Base-by-base conservation (phyloP, 495 filamentous ascomycete species). In the Elaphomyces granulatus region DNA sequence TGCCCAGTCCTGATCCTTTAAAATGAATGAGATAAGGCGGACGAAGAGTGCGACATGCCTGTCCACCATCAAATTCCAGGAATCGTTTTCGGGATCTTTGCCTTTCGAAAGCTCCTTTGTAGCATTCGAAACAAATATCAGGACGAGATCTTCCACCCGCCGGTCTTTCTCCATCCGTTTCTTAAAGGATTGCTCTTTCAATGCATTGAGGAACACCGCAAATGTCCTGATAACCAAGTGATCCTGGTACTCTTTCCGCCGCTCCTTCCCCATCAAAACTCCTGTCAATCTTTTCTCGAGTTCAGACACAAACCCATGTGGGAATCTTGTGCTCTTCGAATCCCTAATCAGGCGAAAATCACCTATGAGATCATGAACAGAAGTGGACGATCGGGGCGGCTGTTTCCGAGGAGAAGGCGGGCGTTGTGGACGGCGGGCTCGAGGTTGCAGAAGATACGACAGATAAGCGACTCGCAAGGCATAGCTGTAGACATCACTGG, bases 1-100 rank as follows among this genome's bases (percentile, higher is more conserved):
- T 15, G 75, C 77, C 79, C 79, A 82, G 39, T 81, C 85, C 44
- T 84, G 69, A 44, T 82, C 79, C 50, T 80, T 84, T 45, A 96
- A 58, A 18, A 83, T 81, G 46, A 76, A 70, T 46, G 74, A 77
- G 45, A 96, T 74, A 15, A 99, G 70, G 32, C 92, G 78, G 45
- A 99, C 78, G 51, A 99, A 96, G 34, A 99, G 73, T 20, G 92
- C 92, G 44, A 96, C 77, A 55, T 99, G 92, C 37, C 87, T 72
- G 52, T 99, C 92, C 9, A 90, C 86, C 60, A 96, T 78, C 32
- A 80, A 67, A 61, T 86, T 94, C 86, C 87, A 96, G 31, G 74
- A 73, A 54, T 92, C 83, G 59, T 95, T 87, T n/a, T 80, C 80
- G 1, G 75, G 68, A 3, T 74, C 60, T 55, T 84, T 88, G 34